Evolutionary conservation across 2,329 filamentous ascomycete genomes (phyloP).

Genomic region (Sporothrix brasiliensis): DNA sequence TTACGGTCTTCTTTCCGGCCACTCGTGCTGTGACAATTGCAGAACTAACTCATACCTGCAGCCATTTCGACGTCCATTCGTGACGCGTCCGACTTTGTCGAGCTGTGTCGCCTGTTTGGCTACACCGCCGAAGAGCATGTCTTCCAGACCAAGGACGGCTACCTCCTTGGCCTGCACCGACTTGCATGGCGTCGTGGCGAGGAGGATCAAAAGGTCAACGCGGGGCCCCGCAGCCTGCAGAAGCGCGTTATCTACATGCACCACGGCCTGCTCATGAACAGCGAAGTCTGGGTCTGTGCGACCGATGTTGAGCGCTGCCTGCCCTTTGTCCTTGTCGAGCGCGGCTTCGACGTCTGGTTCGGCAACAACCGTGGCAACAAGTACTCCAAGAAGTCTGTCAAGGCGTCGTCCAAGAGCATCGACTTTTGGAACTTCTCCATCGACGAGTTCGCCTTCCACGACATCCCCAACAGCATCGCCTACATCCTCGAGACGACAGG

Average conservation of each 20-base stretch:
- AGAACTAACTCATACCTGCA: slow-evolving; percentile 44
- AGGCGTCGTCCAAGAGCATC: slow-evolving; percentile 70
- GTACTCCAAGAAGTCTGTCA: slow-evolving; percentile 92
- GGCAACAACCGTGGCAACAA: slow-evolving; percentile 99
- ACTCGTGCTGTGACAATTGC: slow-evolving; percentile 46
- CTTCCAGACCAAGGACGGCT: slow-evolving; percentile 91
- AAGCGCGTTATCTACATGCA: slow-evolving; percentile 94
- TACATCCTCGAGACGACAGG: slow-evolving; percentile 86
- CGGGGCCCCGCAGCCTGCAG: slow-evolving; percentile 64
- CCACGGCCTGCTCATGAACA: slow-evolving; percentile 97
- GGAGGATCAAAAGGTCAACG: slow-evolving; percentile 76
- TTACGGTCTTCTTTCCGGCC: slow-evolving; percentile 30
- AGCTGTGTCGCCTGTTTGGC: slow-evolving; percentile 87
- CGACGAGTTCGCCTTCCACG: slow-evolving; percentile 96
- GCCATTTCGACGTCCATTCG: slow-evolving; percentile 75
- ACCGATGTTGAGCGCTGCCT: slow-evolving; percentile 84
- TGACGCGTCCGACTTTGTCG: slow-evolving; percentile 86
- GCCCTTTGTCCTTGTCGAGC: slow-evolving; percentile 85
- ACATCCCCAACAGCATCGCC: slow-evolving; percentile 91
- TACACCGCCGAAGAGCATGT: slow-evolving; percentile 97
- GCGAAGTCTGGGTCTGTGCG: slow-evolving; percentile 94
- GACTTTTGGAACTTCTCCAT: slow-evolving; percentile 98
- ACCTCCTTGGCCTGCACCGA: slow-evolving; percentile 85
- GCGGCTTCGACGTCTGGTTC: slow-evolving; percentile 95
- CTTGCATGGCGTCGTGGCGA: slow-evolving; percentile 82